Evolutionary conservation across 495 filamentous ascomycete genomes (phyloP).

Genomic region (Trichoderma asperelloides): DNA sequence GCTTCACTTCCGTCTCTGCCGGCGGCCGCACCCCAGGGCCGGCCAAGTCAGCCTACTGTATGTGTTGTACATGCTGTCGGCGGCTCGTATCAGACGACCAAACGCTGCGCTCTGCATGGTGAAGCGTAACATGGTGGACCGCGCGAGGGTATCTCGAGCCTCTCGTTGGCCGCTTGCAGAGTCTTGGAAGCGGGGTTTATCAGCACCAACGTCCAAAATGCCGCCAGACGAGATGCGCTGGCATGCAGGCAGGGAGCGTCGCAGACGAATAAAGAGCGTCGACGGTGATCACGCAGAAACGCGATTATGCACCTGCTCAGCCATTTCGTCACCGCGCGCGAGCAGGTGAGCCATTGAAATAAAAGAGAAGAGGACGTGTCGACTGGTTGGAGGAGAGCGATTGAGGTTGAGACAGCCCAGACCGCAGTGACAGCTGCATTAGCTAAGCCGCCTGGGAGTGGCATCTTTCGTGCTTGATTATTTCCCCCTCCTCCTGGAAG

Average conservation of each 20-base stretch:
- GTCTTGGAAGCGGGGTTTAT: constrained; percentile 6
- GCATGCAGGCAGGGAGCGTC: constrained; percentile 3
- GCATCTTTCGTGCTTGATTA: background rate
- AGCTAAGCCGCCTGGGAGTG: background rate
- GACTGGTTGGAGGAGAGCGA: background rate
- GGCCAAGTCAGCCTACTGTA: background rate
- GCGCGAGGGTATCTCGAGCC: background rate
- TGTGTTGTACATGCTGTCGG: constrained; percentile 2
- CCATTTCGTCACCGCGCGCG: background rate
- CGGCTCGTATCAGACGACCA: background rate
- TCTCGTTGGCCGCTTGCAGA: constrained; percentile 5
- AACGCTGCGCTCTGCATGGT: background rate
- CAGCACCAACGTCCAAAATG: constrained; percentile 1
- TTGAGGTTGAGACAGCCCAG: background rate
- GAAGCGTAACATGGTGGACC: constrained; percentile 5
- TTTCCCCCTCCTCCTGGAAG: background rate
- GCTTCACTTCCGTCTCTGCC: background rate
- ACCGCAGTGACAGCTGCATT: background rate
- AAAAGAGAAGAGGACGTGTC: background rate
- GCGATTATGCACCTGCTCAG: background rate
- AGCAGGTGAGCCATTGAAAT: constrained; percentile 5
- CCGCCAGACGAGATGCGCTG: constrained; percentile 5
- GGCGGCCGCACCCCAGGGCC: background rate
- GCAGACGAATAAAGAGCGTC: constrained; percentile 3
- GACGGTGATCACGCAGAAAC: background rate